Conservation (phyloP, 805 yeast genomes). For the Candida incommunis region DNA sequence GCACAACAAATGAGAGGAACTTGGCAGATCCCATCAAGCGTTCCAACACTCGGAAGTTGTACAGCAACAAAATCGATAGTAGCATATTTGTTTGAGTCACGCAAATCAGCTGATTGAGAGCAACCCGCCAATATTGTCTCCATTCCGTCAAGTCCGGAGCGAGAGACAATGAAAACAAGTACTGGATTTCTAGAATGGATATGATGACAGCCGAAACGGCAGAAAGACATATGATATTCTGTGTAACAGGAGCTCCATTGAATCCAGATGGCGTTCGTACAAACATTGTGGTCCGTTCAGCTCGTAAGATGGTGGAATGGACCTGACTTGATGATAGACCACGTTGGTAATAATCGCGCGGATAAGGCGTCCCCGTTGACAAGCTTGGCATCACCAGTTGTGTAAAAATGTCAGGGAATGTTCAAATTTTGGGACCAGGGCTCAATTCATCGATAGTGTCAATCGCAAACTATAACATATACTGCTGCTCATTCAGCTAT, state of each 20-base stretch:
- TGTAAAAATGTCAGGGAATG: neutral
- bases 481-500: too few relatives aligned
- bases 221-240: conserved; percentile 12
- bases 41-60: conserved; percentile 26
- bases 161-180: conserved; percentile 20
- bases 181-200: conserved; percentile 24
- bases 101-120: conserved; percentile 18
- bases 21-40: conserved; percentile 25
- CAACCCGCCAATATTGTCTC: conserved; percentile 20
- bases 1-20: conserved; percentile 17
- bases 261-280: conserved; percentile 27
- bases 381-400: neutral
- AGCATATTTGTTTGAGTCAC: conserved; percentile 25
- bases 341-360: too few relatives aligned
- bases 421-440: neutral
- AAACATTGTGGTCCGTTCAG: conserved; percentile 19
- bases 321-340: too few relatives aligned
- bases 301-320: too few relatives aligned
- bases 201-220: conserved; percentile 20
- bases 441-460: too few relatives aligned
- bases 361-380: neutral
- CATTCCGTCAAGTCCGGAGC: conserved; percentile 24
- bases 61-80: conserved; percentile 21
- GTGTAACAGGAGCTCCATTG: conserved; percentile 23
- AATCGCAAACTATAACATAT: too few relatives aligned